Percentiles rank a stretch among this genome's conserved stretches.
These are phyloP conservation scores for Dichotomopilus funicola DNA, from an alignment of 2,329 filamentous ascomycete species.

Conservation along the genomic window DNA sequence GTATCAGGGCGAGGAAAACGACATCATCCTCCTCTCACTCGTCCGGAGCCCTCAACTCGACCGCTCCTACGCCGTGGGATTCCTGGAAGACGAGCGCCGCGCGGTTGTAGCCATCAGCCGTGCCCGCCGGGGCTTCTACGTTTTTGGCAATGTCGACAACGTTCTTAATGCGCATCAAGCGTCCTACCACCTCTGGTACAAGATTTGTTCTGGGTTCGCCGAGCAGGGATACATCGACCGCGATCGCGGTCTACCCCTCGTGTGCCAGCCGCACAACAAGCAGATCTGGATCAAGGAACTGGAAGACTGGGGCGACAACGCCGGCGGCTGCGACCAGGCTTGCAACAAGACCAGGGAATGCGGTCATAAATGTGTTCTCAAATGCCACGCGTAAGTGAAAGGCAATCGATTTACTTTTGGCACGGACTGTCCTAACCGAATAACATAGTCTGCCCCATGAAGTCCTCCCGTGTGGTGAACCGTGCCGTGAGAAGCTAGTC, in stretches of 20 bases:
- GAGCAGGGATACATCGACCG: slow-evolving; percentile 28
- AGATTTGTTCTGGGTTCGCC: slow-evolving; percentile 46
- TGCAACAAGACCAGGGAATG: slow-evolving; percentile 42
- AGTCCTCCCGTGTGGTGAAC: slow-evolving; percentile 18
- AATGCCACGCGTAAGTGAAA: slow-evolving; percentile 45
- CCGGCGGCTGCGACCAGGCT: slow-evolving; percentile 44
- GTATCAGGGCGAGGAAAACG: slow-evolving; percentile 88
- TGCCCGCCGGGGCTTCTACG: slow-evolving; percentile 71
- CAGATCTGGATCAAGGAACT: slow-evolving; percentile 46
- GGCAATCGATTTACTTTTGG: background rate
- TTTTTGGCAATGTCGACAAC: slow-evolving; percentile 69
- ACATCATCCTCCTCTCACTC: slow-evolving; percentile 71
- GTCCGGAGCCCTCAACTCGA: slow-evolving; percentile 60
- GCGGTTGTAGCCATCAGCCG: slow-evolving; percentile 57
- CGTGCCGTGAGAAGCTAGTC: slow-evolving; percentile 17
- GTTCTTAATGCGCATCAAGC: slow-evolving; percentile 40
- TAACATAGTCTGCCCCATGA: slow-evolving; percentile 17
- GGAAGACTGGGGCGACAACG: slow-evolving; percentile 42
- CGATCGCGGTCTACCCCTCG: slow-evolving; percentile 49
- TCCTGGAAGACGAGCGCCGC: slow-evolving; percentile 58
- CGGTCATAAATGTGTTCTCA: slow-evolving; percentile 45
- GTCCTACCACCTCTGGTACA: slow-evolving; percentile 35
- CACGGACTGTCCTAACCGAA: background rate
- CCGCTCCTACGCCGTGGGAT: slow-evolving; percentile 52
- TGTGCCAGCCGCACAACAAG: slow-evolving; percentile 53